phyloP scores from a whole-genome alignment of 352 stramenopile species.

The Phytophthora parvispora region DNA sequence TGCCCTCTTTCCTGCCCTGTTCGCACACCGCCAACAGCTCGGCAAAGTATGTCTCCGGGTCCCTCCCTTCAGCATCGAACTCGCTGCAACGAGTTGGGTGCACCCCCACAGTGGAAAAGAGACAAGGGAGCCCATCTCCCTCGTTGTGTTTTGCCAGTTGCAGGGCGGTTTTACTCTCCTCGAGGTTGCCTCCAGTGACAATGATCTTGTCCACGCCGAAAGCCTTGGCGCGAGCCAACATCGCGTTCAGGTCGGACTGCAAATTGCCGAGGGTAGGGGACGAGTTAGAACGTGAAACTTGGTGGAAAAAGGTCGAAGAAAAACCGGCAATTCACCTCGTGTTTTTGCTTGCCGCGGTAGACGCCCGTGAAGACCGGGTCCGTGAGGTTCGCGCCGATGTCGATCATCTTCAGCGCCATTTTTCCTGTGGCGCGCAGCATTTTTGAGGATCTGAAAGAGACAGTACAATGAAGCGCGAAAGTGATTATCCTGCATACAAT shows the following conservation, averaged over 20 bases:
- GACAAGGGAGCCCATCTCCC: constrained; percentile 26
- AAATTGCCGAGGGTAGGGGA: not conserved
- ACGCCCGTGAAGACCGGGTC: constrained; percentile 93
- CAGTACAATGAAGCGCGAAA: constrained; percentile 6
- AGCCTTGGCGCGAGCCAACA: constrained; percentile 89
- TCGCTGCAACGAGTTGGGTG: constrained; percentile 96
- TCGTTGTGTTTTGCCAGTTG: constrained; percentile 35
- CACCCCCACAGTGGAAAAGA: constrained; percentile 84
- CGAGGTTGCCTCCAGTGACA: constrained; percentile 82
- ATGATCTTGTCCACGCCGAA: constrained; percentile 94
- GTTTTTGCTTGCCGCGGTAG: constrained; percentile 92
- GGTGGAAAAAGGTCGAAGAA: not conserved
- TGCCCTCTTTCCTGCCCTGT: constrained; percentile 61
- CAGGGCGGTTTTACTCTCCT: constrained; percentile 51
- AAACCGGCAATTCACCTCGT: constrained; percentile 58
- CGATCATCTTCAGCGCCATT: constrained; percentile 70
- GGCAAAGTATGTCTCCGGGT: constrained; percentile 72
- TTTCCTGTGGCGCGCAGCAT: constrained; percentile 27
- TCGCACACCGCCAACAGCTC: constrained; percentile 67
- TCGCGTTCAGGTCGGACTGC: constrained; percentile 84
- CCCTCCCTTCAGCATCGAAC: constrained; percentile 71
- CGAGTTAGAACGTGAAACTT: constrained; percentile 9
- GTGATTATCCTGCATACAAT: constrained; percentile 11
- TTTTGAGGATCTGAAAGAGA: not conserved
- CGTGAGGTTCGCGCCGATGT: constrained; percentile 97